Conservation (phyloP, 192 early-diverging fungal genomes). For the Coemansia guatemalensis region DNA sequence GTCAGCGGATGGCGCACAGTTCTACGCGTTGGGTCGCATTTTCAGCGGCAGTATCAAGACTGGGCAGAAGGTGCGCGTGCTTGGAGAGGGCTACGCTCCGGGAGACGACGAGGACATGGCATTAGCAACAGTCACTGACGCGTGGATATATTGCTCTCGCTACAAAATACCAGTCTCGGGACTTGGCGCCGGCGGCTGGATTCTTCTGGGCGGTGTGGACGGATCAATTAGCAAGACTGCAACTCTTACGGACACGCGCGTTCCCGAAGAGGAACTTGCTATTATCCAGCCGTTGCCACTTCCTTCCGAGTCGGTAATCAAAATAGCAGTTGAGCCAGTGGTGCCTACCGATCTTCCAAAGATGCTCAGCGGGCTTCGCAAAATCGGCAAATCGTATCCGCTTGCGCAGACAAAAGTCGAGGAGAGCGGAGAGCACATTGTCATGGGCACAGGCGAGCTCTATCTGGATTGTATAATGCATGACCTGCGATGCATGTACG, state of each 20-base stretch:
- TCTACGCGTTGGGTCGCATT: constrained; percentile 93
- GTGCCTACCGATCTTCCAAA: constrained; percentile 97
- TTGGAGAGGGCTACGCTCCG: constrained; percentile 87
- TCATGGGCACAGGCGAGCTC: constrained; percentile 93
- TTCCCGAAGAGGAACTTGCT: constrained; percentile 67
- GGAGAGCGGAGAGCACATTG: constrained; percentile 95
- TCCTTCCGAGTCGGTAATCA: constrained; percentile 79
- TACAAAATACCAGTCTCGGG: constrained; percentile 74
- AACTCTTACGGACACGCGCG: constrained; percentile 71
- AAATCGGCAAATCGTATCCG: constrained; percentile 94
- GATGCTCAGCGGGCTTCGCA: constrained; percentile 95
- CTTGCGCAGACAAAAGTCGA: constrained; percentile 88
- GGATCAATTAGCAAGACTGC: constrained; percentile 92
- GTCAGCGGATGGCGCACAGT: constrained; percentile 77
- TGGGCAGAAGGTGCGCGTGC: constrained; percentile 81
- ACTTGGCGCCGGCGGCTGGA: constrained; percentile 85
- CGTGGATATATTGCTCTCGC: constrained; percentile 81
- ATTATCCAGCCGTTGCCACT: constrained; percentile 86
- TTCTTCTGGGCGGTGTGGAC: constrained; percentile 90
- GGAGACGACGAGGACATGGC: constrained; percentile 96
- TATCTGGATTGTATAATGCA: constrained; percentile 97
- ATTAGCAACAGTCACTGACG: constrained; percentile 65
- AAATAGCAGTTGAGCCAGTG: constrained; percentile 96
- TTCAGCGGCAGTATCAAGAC: constrained; percentile 81
- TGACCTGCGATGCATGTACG: constrained; percentile 88